phyloP scores from a whole-genome alignment of 164 flowering plant genomes.

The Nelumbo lutea region DNA sequence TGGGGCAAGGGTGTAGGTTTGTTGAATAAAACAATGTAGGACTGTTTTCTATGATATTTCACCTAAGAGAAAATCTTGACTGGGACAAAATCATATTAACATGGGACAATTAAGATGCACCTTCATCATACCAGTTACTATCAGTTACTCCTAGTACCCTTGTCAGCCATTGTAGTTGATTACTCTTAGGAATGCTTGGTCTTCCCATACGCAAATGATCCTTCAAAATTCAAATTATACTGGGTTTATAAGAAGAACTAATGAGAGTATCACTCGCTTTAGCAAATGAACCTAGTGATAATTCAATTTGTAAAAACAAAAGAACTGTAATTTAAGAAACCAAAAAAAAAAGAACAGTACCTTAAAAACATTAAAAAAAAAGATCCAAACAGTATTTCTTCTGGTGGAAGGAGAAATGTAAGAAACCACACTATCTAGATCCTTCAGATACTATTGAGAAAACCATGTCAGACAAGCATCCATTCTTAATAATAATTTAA shows the following conservation, averaged over 20 bases:
- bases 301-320: no score
- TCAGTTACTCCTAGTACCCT: constrained; percentile 32
- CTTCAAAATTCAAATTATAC: constrained; percentile 13
- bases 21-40: neutral
- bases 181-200: constrained; percentile 12
- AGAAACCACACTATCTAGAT: no score
- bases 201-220: constrained; percentile 16
- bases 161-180: constrained; percentile 39
- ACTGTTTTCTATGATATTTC: neutral
- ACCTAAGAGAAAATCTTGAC: neutral
- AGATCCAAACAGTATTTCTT: no score
- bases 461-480: no score
- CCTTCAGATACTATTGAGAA: no score
- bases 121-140: constrained; percentile 37
- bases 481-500: no score
- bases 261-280: neutral
- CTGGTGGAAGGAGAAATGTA: no score
- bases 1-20: neutral
- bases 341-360: no score
- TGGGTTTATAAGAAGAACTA: constrained; percentile 5
- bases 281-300: no score
- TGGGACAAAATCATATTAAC: neutral
- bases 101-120: neutral
- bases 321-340: no score
- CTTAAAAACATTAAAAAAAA: no score